Conservation (phyloP, 129 eudicot species). For the Helichrysum umbraculigerum region DNA sequence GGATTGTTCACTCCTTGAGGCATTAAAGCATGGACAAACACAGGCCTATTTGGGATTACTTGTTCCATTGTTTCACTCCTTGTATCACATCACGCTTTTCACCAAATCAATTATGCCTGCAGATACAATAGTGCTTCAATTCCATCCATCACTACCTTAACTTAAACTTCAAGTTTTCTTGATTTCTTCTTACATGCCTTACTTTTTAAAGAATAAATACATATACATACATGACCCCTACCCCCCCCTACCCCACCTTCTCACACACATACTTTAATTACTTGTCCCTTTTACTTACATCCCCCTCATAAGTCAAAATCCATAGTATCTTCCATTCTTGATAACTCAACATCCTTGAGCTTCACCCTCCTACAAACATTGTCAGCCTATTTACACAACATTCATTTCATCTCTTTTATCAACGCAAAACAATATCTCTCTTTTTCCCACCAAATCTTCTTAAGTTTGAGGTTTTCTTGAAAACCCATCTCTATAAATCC, state of each 20-base stretch:
- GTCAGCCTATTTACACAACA: slow-evolving; percentile 37
- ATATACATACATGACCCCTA: slow-evolving; percentile 24
- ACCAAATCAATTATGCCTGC: slow-evolving; percentile 34
- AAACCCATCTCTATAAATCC: slow-evolving; percentile 6
- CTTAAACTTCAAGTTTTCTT: slow-evolving; percentile 46
- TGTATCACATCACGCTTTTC: slow-evolving; percentile 8
- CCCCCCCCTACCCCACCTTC: slow-evolving; percentile 12
- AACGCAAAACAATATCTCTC: slow-evolving; percentile 23
- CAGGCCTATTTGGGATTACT: slow-evolving; percentile 5
- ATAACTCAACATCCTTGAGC: slow-evolving; percentile 42
- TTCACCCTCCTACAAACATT: slow-evolving; percentile 42
- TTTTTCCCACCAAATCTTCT: slow-evolving; percentile 25
- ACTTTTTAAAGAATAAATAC: slow-evolving; percentile 18
- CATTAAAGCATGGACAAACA: background rate
- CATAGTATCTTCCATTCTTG: slow-evolving; percentile 35
- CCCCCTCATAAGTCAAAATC: slow-evolving; percentile 35
- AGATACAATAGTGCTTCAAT: slow-evolving; percentile 31
- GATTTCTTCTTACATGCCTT: slow-evolving; percentile 44
- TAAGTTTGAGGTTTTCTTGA: slow-evolving; percentile 8
- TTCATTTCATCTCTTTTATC: background rate
- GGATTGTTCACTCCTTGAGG: no score
- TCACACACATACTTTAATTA: slow-evolving; percentile 25
- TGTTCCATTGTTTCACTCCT: slow-evolving; percentile 16
- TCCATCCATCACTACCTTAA: slow-evolving; percentile 42
- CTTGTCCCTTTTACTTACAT: slow-evolving; percentile 17